Conservation (phyloP, 2,329 filamentous ascomycete genomes). For the Chrysosporium keratinophilum region DNA sequence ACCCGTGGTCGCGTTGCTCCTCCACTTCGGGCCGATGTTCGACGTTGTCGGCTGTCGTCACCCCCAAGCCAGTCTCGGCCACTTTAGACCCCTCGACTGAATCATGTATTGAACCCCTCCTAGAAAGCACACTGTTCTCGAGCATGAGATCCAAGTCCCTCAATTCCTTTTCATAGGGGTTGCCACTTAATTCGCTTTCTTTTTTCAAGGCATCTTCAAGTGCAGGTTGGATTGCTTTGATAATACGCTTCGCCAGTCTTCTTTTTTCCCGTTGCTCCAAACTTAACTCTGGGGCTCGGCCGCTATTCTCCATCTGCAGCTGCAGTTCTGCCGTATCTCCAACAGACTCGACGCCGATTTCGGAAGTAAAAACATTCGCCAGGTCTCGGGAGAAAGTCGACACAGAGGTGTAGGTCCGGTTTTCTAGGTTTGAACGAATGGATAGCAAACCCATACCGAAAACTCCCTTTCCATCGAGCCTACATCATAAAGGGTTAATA, state of each 20-base stretch:
- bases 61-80: not conserved
- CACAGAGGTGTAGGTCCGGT: conserved; percentile 51
- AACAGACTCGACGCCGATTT: conserved; percentile 42
- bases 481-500: conserved; percentile 19
- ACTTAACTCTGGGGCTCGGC: conserved; percentile 36
- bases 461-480: conserved; percentile 43
- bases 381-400: conserved; percentile 51
- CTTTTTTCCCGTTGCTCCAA: conserved; percentile 69
- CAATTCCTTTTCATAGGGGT: conserved; percentile 57
- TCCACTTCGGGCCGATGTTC: not conserved
- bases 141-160: conserved; percentile 65
- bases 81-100: not conserved
- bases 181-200: conserved; percentile 69
- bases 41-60: not conserved
- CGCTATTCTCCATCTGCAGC: conserved; percentile 41
- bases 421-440: conserved; percentile 44
- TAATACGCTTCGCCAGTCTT: conserved; percentile 77
- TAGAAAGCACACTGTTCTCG: conserved; percentile 52
- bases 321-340: conserved; percentile 35
- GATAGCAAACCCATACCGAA: conserved; percentile 46
- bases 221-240: conserved; percentile 68
- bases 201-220: conserved; percentile 66
- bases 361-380: conserved; percentile 45
- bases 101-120: conserved; percentile 29
- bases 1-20: not conserved